Percentiles rank a stretch among this genome's conserved stretches.
phyloP scores from a whole-genome alignment of 495 filamentous ascomycete genomes.

The Annulohypoxylon maeteangense region DNA sequence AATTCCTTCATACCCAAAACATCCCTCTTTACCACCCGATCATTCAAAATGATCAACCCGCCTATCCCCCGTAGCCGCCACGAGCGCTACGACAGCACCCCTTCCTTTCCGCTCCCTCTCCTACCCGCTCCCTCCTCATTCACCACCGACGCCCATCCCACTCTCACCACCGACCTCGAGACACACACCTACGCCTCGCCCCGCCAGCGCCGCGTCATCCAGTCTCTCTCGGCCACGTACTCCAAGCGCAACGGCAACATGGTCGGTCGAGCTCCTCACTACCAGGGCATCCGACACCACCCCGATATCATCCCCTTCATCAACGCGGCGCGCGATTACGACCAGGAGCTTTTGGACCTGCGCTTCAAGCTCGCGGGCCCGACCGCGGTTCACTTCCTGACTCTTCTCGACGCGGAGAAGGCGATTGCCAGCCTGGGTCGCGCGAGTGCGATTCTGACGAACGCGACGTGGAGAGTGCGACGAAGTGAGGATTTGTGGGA shows the following conservation, averaged over 20 bases:
- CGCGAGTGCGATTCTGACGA: not conserved
- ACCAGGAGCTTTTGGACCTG: constrained; percentile 15
- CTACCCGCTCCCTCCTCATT: not conserved
- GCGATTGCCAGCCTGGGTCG: constrained; percentile 4
- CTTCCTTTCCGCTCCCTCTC: not conserved
- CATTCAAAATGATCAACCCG: not conserved
- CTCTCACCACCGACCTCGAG: constrained; percentile 10
- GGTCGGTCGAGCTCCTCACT: not conserved
- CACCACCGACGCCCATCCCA: not conserved
- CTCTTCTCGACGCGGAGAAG: not conserved
- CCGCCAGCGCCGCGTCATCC: not conserved
- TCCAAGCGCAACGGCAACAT: not conserved
- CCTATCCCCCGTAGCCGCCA: not conserved
- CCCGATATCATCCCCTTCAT: not conserved
- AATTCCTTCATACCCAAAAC: not conserved
- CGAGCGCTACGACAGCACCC: not conserved
- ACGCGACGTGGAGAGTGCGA: not conserved
- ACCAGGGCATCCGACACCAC: not conserved
- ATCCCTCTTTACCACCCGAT: not conserved
- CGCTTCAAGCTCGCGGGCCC: constrained; percentile 17
- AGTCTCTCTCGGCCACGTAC: not conserved
- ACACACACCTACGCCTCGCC: not conserved
- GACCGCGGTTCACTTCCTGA: not conserved
- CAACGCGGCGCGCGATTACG: constrained; percentile 14
- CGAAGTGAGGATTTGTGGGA: not conserved